A percentile compares a stretch with the other conserved stretches of the same genome.
Conservation (phyloP, 2,329 filamentous ascomycete species). For the Venturiaceae sp. region DNA sequence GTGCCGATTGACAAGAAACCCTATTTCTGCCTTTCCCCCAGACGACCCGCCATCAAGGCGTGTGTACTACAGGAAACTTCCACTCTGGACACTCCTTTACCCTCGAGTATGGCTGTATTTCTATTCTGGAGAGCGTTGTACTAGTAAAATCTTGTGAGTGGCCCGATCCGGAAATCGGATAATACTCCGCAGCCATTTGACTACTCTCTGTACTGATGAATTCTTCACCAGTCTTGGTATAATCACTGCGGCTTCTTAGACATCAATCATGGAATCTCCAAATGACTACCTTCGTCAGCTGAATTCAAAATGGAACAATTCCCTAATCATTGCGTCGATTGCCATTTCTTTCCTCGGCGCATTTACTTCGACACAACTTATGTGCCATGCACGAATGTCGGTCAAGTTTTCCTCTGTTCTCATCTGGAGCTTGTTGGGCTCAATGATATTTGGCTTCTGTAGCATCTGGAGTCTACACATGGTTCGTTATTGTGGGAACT, state of each 20-base stretch:
- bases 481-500: neutral
- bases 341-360: constrained; percentile 21
- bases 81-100: neutral
- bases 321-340: constrained; percentile 20
- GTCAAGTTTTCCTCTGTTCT: constrained; percentile 18
- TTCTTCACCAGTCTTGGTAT: neutral
- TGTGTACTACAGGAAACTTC: too few species aligned
- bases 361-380: constrained; percentile 23
- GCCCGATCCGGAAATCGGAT: too few species aligned
- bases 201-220: neutral
- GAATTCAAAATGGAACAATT: constrained; percentile 15
- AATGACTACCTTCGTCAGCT: neutral
- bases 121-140: neutral
- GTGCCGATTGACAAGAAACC: too few species aligned
- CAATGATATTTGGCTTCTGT: constrained; percentile 23
- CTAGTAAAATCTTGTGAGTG: neutral
- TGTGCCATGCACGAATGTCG: constrained; percentile 22
- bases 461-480: constrained; percentile 22
- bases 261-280: too few species aligned
- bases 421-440: constrained; percentile 19
- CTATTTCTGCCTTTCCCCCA: too few species aligned
- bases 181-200: too few species aligned
- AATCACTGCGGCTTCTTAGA: too few species aligned
- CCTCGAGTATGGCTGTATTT: neutral
- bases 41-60: too few species aligned